Conservation (phyloP, 2,329 filamentous ascomycete genomes). For the Tolypocladium ovalisporum region DNA sequence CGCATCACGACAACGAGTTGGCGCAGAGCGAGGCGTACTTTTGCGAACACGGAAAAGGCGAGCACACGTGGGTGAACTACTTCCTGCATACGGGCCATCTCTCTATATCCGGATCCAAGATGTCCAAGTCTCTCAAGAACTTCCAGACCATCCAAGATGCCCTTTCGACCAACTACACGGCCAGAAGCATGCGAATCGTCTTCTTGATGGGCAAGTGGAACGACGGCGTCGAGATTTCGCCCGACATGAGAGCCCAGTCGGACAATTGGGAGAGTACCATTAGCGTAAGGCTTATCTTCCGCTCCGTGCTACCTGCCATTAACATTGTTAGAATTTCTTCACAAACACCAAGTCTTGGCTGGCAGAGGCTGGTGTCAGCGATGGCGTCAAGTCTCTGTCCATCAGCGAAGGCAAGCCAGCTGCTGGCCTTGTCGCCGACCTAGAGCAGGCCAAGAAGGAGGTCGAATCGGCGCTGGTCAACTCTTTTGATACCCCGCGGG, state of each 20-base stretch:
- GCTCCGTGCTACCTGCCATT: slow-evolving; percentile 1
- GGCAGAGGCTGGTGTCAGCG: slow-evolving; percentile 28
- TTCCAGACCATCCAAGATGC: slow-evolving; percentile 89
- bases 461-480: slow-evolving; percentile 55
- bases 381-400: slow-evolving; percentile 25
- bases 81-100: slow-evolving; percentile 94
- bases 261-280: slow-evolving; percentile 72
- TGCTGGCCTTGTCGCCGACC: slow-evolving; percentile 25
- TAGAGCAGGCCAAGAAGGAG: slow-evolving; percentile 44
- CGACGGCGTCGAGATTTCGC: slow-evolving; percentile 82
- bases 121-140: slow-evolving; percentile 94
- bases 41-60: slow-evolving; percentile 34
- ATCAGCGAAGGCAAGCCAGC: slow-evolving; percentile 20
- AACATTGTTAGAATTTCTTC: slow-evolving; percentile 41
- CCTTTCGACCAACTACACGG: slow-evolving; percentile 57
- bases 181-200: slow-evolving; percentile 70
- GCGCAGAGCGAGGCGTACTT: slow-evolving; percentile 88
- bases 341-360: slow-evolving; percentile 44
- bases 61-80: slow-evolving; percentile 83
- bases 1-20: slow-evolving; percentile 87
- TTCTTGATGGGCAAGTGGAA: slow-evolving; percentile 86
- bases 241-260: slow-evolving; percentile 65
- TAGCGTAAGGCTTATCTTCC: slow-evolving; percentile 34
- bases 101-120: slow-evolving; percentile 76
- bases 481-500: slow-evolving; percentile 77